A percentile compares a stretch with the other conserved stretches of the same genome.
These are phyloP conservation scores for Saururus chinensis DNA, from an alignment of 164 flowering plant species.

Conservation along the genomic window DNA sequence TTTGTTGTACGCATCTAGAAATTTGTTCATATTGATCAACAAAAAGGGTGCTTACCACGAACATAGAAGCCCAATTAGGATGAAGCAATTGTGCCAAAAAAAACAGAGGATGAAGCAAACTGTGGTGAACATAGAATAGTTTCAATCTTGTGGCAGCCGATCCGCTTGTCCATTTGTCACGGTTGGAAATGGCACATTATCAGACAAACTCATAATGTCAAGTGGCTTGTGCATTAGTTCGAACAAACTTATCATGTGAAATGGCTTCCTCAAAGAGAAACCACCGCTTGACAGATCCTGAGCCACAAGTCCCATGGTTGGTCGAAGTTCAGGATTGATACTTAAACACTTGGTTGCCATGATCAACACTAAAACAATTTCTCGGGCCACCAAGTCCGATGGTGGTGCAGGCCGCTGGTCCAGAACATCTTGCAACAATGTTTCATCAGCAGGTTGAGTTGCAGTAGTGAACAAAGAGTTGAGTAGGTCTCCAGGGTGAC, in stretches of 20 bases:
- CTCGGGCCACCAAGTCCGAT: not conserved
- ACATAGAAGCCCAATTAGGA: no score
- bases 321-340: not conserved
- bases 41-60: no score
- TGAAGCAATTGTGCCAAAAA: no score
- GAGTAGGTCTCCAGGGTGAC: conserved; percentile 48
- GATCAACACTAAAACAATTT: not conserved
- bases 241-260: not conserved
- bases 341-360: not conserved
- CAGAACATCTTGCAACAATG: not conserved
- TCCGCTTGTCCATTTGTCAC: no score
- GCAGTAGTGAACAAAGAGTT: conserved; percentile 5
- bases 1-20: no score
- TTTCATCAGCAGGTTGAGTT: not conserved
- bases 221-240: not conserved
- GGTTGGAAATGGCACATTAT: no score
- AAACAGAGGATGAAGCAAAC: no score
- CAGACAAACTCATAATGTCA: no score
- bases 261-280: not conserved
- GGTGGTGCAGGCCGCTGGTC: not conserved
- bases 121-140: no score
- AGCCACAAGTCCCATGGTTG: not conserved
- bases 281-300: not conserved
- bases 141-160: no score
- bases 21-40: no score